Evolutionary conservation across 2,329 filamentous ascomycete species (phyloP), one percentile per base, ranked within the genome.

Genomic region (Aspergillus pseudoglaucus): DNA sequence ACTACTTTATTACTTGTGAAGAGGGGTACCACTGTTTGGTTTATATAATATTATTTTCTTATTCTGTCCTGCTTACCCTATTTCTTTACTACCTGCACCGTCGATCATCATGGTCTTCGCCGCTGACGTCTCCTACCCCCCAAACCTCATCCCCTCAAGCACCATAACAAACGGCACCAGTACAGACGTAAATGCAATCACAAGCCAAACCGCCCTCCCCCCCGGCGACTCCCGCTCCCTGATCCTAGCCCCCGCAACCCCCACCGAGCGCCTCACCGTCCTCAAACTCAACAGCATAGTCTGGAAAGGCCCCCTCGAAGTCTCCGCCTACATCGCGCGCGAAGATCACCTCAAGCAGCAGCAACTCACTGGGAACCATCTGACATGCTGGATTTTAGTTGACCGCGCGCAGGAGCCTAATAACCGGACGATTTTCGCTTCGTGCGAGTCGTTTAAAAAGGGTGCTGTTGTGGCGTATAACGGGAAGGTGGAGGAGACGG

Each of bases 341-440:
- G 82, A 85, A 61, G 64, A 74, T 17, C 62, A 73, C 42, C 72
- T 85, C 6, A 62, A 70, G 35, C 61, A 69, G 35, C 77, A 80
- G 55, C 66, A 70, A 2, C 64, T 83, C 47, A 80, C 77, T 23
- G 72, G 67, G 48, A 71, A 81, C 48, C 79, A 77, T 25, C 71
- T 83, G 47, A 81, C 77, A 2, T 74, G 73, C 49, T 85, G 82
- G 82, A 73, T 82, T 45, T 66, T 85, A 17, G 74, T 82, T 14
- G 75, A 81, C 55, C 58, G 65, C 37, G 59, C 56, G 39, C 56
- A 70, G 38, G 55, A 65, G 56, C 59, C 69, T 59, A 61, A 66
- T 47, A 40, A 65, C 50, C 51, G 77, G 45, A 69, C 63, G 10
- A 75, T 82, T 17, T 66, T 84, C 6, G 75, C 76, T 41, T 78